These are phyloP conservation scores for Sarocladiaceae sp. DNA, from an alignment of 2,329 filamentous ascomycete genomes.

Conservation along the genomic window DNA sequence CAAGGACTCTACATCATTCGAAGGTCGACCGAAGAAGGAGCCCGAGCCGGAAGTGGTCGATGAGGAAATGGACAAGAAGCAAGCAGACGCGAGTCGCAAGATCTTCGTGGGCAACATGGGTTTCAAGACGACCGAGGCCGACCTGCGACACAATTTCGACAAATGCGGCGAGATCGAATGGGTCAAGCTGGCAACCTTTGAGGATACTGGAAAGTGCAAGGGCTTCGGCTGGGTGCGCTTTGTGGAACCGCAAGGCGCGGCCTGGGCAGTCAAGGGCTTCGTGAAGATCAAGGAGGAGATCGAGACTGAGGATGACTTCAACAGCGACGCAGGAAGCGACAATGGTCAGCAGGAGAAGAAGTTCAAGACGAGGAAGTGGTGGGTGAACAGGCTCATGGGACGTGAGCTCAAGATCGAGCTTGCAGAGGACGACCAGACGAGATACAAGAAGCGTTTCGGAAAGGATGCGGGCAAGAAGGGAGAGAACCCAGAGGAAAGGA, in stretches of 20 bases:
- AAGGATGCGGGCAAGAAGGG: conserved; percentile 53
- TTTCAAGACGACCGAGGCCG: conserved; percentile 77
- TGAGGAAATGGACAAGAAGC: conserved; percentile 24
- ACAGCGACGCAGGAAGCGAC: conserved; percentile 40
- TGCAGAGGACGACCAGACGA: conserved; percentile 81
- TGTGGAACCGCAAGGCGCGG: conserved; percentile 69
- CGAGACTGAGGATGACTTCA: conserved; percentile 59
- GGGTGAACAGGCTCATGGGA: conserved; percentile 79
- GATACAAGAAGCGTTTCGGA: conserved; percentile 93
- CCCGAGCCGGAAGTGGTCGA: conserved; percentile 27
- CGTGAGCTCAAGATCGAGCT: conserved; percentile 84
- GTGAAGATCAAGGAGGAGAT: conserved; percentile 65
- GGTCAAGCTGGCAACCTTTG: conserved; percentile 88
- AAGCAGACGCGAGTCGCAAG: conserved; percentile 66
- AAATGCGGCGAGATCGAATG: conserved; percentile 81
- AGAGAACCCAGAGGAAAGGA: conserved; percentile 22
- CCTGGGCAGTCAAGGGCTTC: conserved; percentile 70
- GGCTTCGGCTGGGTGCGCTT: conserved; percentile 96
- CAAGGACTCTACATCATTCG: conserved; percentile 86
- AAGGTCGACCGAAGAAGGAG: conserved; percentile 76
- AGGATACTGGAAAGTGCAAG: conserved; percentile 97
- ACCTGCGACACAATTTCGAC: conserved; percentile 73
- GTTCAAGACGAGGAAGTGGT: conserved; percentile 66
- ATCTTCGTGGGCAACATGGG: conserved; percentile 90
- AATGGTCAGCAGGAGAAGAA: conserved; percentile 41